A percentile compares a stretch with the other conserved stretches of the same genome.
Evolutionary conservation across 768 basidiomycete species (phyloP).

Genomic region (Mycena epipterygia): DNA sequence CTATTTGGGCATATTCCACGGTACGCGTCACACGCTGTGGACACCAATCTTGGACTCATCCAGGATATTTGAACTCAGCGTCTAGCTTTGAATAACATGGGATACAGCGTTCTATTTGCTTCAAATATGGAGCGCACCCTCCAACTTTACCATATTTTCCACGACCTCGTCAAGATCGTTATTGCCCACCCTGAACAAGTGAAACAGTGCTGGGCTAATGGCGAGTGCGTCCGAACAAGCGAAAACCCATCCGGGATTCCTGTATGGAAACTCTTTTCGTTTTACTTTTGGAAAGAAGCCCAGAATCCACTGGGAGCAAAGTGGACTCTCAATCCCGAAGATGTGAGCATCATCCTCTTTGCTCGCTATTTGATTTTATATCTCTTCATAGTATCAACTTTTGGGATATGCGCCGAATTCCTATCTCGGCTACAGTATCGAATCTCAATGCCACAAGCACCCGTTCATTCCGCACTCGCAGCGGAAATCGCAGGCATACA

Average conservation of each 20-base stretch:
- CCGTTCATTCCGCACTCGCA: conserved; percentile 42
- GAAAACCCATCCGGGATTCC: conserved; percentile 6
- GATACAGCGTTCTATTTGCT: conserved; percentile 33
- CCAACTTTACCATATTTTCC: conserved; percentile 47
- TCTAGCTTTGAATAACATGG: conserved; percentile 42
- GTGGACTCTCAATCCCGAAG: conserved; percentile 14
- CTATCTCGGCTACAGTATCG: conserved; percentile 46
- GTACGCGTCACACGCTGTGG: conserved; percentile 29
- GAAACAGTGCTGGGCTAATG: background rate
- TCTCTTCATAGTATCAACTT: background rate
- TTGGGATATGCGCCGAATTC: conserved; percentile 1
- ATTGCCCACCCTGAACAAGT: conserved; percentile 13
- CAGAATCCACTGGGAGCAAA: conserved; percentile 3
- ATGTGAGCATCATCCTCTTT: background rate
- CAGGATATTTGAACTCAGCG: conserved; percentile 15
- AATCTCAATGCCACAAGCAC: conserved; percentile 42
- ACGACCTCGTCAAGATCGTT: conserved; percentile 48
- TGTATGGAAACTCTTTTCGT: conserved; percentile 1
- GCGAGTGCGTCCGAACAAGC: background rate
- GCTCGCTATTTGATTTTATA: background rate
- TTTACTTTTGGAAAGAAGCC: background rate
- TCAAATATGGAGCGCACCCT: conserved; percentile 39
- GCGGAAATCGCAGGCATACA: conserved; percentile 25
- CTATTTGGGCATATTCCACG: conserved; percentile 48
- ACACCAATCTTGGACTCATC: background rate